phyloP scores from a whole-genome alignment of 345 rosid species.

The Camelina hispida region DNA sequence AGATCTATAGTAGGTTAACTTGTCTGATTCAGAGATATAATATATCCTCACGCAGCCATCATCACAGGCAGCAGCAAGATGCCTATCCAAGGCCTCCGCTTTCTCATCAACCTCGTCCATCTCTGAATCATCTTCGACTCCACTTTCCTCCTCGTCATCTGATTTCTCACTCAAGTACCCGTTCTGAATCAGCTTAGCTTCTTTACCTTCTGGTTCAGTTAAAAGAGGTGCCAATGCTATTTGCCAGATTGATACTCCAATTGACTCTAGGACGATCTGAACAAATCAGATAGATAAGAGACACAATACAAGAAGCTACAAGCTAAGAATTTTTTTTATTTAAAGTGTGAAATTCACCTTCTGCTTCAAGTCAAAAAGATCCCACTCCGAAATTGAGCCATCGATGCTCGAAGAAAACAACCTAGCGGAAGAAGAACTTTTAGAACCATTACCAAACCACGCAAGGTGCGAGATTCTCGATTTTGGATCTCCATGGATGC shows the following conservation, averaged over 20 bases:
- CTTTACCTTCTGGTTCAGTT: constrained; percentile 40
- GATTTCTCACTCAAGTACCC: constrained; percentile 51
- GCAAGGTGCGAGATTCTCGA: constrained; percentile 81
- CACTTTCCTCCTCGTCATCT: constrained; percentile 59
- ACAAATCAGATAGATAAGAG: too few species aligned
- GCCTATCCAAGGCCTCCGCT: constrained; percentile 47
- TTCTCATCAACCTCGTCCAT: constrained; percentile 51
- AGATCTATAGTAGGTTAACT: constrained; percentile 63
- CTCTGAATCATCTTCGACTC: constrained; percentile 66
- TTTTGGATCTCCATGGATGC: constrained; percentile 74
- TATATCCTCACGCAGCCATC: constrained; percentile 88
- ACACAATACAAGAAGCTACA: too few species aligned
- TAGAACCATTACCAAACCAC: constrained; percentile 65
- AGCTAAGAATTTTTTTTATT: too few species aligned
- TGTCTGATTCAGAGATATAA: constrained; percentile 57
- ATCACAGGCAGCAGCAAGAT: constrained; percentile 83
- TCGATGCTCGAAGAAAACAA: constrained; percentile 85
- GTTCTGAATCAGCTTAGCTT: constrained; percentile 52
- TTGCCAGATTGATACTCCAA: constrained; percentile 92
- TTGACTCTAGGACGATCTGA: constrained; percentile 62
- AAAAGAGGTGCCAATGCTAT: constrained; percentile 70
- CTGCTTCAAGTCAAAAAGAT: constrained; percentile 79
- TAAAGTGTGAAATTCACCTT: constrained; percentile 49
- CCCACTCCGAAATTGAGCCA: constrained; percentile 88
- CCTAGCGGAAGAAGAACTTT: constrained; percentile 53